Evolutionary conservation across 73 alveolate genomes (phyloP), one percentile per base, ranked within the genome.

Genomic region (Paramecium tetraurelia): DNA sequence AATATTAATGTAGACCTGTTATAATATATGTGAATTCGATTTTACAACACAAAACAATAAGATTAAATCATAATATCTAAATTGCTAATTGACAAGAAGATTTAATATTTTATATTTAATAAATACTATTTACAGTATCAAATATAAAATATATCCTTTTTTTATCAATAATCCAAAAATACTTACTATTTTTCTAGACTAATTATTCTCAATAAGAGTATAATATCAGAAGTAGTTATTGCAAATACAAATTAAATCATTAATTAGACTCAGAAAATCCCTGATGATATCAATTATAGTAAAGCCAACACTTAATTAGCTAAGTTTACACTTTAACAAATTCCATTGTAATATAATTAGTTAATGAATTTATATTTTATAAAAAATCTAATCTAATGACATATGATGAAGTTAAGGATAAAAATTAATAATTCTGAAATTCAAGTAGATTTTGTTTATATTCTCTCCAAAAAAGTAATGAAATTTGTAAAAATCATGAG

Each of bases 401-500:
- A 5, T 0, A 43, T 44, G 18, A 11, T 4, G 5, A 80, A 40
- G 44, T 24, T 31, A 10, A 44, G 33, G 3, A 80, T 27, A 41
- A 40, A 40, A 29, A 21, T 77, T 77, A n/a, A 77, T 77, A 8
- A 80, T 44, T 80, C 77, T 80, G 31, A 43, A 80, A 11, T 12
- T 80, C 35, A 48, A 9, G 10, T 44, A 29, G 4, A 20, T 58
- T 22, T 40, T 24, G 46, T 80, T 48, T 48, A 44, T 80, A 63
- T 48, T 80, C 46, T 41, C 90, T 40, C 43, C 90, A 80, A 46
- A 80, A 80, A 14, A 46, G 14, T 27, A 22, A 80, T 80, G 50
- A 80, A 80, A 80, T 46, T 44, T 8, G 22, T 22, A 46, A 80
- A 80, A 0, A 80, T 80, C 43, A 27, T 7, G 16, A 80, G 27